These are phyloP conservation scores for Chalaropsis thielavioides DNA, from an alignment of 2,329 filamentous ascomycete species.

Conservation along the genomic window DNA sequence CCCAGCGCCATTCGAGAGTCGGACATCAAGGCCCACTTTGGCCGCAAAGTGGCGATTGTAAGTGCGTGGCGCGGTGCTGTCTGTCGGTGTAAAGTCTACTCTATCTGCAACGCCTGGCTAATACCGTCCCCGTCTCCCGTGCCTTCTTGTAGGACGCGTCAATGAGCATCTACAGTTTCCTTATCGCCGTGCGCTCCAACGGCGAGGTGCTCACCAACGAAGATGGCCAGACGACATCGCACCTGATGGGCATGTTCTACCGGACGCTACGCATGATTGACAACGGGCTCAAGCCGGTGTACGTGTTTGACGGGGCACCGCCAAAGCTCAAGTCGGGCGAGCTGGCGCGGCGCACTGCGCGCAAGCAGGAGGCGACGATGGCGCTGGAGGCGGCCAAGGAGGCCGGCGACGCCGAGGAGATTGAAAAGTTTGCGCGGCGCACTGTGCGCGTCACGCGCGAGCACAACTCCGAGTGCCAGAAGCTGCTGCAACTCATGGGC, in stretches of 20 bases:
- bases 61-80: conserved; percentile 27
- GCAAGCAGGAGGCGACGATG: conserved; percentile 84
- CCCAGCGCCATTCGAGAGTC: conserved; percentile 92
- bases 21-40: conserved; percentile 98
- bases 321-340: conserved; percentile 97
- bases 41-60: conserved; percentile 94
- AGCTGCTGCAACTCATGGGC: conserved; percentile 84
- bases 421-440: conserved; percentile 89
- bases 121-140: neutral
- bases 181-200: conserved; percentile 92
- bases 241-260: conserved; percentile 99
- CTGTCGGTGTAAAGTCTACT: neutral
- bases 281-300: conserved; percentile 96
- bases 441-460: conserved; percentile 92
- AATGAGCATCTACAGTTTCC: conserved; percentile 98
- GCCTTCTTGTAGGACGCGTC: conserved; percentile 48
- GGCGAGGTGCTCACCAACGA: conserved; percentile 95
- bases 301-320: conserved; percentile 93
- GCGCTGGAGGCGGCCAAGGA: conserved; percentile 91
- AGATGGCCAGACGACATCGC: conserved; percentile 88
- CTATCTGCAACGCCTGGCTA: neutral
- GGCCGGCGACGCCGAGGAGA: conserved; percentile 88
- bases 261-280: conserved; percentile 95
- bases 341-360: conserved; percentile 86
- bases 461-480: conserved; percentile 91